phyloP scores from a whole-genome alignment of 805 yeast species.

The Komagataella kurtzmanii region DNA sequence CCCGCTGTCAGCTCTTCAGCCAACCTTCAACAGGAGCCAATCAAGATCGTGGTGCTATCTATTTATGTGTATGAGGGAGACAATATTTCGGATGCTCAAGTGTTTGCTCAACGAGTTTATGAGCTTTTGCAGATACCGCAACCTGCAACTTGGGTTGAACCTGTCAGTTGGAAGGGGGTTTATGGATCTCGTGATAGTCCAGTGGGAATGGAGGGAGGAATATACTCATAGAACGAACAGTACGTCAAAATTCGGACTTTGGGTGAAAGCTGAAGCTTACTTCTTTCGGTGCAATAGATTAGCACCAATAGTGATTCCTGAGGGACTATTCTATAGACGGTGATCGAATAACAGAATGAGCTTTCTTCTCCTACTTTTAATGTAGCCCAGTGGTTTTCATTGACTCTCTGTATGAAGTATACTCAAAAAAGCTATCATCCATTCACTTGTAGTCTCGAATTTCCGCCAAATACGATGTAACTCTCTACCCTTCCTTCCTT shows the following conservation, averaged over 20 bases:
- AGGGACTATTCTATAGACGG: too few species aligned
- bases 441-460: neutral
- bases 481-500: neutral
- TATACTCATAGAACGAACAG: slow-evolving; percentile 21
- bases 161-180: slow-evolving; percentile 75
- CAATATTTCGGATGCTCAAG: slow-evolving; percentile 58
- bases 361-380: too few species aligned
- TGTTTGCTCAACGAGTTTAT: slow-evolving; percentile 26
- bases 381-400: too few species aligned
- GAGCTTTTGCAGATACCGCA: slow-evolving; percentile 8
- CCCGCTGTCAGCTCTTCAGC: slow-evolving; percentile 4
- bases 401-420: too few species aligned
- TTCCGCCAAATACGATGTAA: neutral
- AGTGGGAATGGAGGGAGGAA: slow-evolving; percentile 60
- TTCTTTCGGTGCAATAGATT: neutral
- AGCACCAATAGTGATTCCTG: neutral
- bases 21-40: neutral
- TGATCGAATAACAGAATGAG: too few species aligned
- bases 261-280: neutral
- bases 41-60: slow-evolving; percentile 7
- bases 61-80: slow-evolving; percentile 83
- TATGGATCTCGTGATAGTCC: slow-evolving; percentile 69
- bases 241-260: neutral
- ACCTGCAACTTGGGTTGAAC: slow-evolving; percentile 27
- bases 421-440: too few species aligned